Conservation (phyloP, 2,329 filamentous ascomycete species). For the Clonostachys rhizophaga region DNA sequence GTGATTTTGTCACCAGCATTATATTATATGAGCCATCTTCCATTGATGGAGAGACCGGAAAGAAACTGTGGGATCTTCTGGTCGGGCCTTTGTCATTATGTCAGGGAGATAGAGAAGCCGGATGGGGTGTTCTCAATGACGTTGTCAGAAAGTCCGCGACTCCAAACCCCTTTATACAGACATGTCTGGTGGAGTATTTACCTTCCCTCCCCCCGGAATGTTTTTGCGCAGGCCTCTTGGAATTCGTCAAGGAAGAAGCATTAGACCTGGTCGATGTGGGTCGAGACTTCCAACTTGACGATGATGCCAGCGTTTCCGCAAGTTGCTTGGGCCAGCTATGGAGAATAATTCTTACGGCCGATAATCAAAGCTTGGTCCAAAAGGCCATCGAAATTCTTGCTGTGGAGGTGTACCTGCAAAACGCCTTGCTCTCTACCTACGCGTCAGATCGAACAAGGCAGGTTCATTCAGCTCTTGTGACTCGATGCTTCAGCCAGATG, state of each 20-base stretch:
- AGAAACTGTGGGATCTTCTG: constrained; percentile 66
- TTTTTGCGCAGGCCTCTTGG: constrained; percentile 57
- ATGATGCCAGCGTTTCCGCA: constrained; percentile 44
- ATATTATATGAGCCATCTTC: constrained; percentile 57
- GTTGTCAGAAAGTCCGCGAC: constrained; percentile 33
- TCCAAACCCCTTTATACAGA: constrained; percentile 50
- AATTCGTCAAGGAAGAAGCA: constrained; percentile 54
- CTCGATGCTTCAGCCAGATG: constrained; percentile 68
- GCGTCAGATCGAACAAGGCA: constrained; percentile 44
- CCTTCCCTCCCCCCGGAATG: constrained; percentile 50
- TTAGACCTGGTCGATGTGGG: constrained; percentile 38
- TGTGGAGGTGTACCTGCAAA: constrained; percentile 63
- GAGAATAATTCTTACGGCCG: constrained; percentile 71
- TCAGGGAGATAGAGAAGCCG: constrained; percentile 55
- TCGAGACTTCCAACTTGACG: constrained; percentile 41
- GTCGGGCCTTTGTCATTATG: constrained; percentile 61
- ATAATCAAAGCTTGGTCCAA: constrained; percentile 59
- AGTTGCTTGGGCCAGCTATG: constrained; percentile 70
- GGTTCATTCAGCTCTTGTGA: constrained; percentile 66
- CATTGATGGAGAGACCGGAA: constrained; percentile 57
- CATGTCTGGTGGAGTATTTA: constrained; percentile 51
- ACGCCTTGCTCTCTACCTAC: constrained; percentile 41
- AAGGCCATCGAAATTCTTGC: constrained; percentile 68
- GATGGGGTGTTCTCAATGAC: constrained; percentile 63
- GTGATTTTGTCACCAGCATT: constrained; percentile 52